Percentiles rank a stretch among this genome's conserved stretches.
Conservation (phyloP, 2,329 filamentous ascomycete species). For the Sporothrix variecibatus region DNA sequence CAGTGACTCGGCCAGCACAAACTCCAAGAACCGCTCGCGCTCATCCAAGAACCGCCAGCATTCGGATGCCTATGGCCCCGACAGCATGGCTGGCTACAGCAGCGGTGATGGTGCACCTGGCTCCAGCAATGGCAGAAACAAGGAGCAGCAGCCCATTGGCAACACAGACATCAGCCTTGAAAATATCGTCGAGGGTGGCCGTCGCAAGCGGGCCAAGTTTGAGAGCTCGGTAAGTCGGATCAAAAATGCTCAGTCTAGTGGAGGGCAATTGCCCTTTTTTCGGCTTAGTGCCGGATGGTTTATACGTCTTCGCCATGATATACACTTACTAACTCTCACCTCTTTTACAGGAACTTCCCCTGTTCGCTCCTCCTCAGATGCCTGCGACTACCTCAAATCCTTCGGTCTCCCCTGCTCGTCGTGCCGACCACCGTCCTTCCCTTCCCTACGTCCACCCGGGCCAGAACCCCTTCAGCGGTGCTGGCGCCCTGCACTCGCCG, state of each 20-base stretch:
- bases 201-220: conserved; percentile 90
- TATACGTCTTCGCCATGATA: background rate
- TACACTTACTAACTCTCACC: background rate
- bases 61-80: conserved; percentile 55
- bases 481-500: conserved; percentile 78
- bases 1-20: conserved; percentile 69
- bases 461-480: conserved; percentile 78
- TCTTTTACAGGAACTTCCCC: conserved; percentile 74
- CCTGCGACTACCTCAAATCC: conserved; percentile 93
- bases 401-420: conserved; percentile 90
- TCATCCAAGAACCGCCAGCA: conserved; percentile 56
- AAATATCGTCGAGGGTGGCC: conserved; percentile 95
- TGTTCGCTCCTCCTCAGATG: conserved; percentile 93
- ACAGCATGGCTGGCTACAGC: conserved; percentile 75
- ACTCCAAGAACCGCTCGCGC: conserved; percentile 65
- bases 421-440: conserved; percentile 69
- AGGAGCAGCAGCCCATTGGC: conserved; percentile 71
- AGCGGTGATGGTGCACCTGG: conserved; percentile 81
- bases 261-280: background rate
- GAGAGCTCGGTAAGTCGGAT: conserved; percentile 86
- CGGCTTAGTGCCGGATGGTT: no score
- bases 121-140: conserved; percentile 74
- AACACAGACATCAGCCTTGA: conserved; percentile 97
- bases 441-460: conserved; percentile 75
- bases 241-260: conserved; percentile 11